Conservation (phyloP, 176 grass and related monocot species). For the Aechmea fasciata region DNA sequence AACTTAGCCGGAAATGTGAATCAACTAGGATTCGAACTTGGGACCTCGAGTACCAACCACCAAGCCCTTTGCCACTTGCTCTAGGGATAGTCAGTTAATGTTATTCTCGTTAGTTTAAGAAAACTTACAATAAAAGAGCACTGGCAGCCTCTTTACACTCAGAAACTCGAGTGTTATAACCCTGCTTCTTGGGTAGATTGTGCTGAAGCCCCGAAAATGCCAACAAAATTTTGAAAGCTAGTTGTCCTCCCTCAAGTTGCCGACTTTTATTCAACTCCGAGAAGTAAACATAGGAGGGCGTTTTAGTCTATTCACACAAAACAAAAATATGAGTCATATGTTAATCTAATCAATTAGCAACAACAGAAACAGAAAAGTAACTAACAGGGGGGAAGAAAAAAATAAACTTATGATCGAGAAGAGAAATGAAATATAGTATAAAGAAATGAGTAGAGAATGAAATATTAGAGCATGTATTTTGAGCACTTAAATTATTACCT, state of each 20-base stretch:
- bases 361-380: neutral
- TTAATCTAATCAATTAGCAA: neutral
- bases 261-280: slow-evolving; percentile 46
- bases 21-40: too few relatives aligned
- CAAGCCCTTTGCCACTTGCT: too few relatives aligned
- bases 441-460: neutral
- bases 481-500: slow-evolving; percentile 35
- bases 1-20: too few relatives aligned
- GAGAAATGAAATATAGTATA: neutral
- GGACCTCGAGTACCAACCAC: too few relatives aligned
- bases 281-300: slow-evolving; percentile 50
- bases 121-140: slow-evolving; percentile 61
- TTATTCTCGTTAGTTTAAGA: neutral
- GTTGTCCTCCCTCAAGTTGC: slow-evolving; percentile 23
- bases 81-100: too few relatives aligned
- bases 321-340: neutral
- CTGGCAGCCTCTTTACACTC: slow-evolving; percentile 84
- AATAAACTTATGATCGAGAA: neutral
- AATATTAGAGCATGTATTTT: slow-evolving; percentile 17
- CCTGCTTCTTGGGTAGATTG: slow-evolving; percentile 71
- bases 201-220: slow-evolving; percentile 91
- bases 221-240: slow-evolving; percentile 85
- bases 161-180: slow-evolving; percentile 74
- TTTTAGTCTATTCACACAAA: slow-evolving; percentile 44
- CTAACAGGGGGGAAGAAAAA: neutral